A percentile compares a stretch with the other conserved stretches of the same genome.
phyloP scores from a whole-genome alignment of 768 basidiomycete genomes.

The Daedaleopsis sinensis region DNA sequence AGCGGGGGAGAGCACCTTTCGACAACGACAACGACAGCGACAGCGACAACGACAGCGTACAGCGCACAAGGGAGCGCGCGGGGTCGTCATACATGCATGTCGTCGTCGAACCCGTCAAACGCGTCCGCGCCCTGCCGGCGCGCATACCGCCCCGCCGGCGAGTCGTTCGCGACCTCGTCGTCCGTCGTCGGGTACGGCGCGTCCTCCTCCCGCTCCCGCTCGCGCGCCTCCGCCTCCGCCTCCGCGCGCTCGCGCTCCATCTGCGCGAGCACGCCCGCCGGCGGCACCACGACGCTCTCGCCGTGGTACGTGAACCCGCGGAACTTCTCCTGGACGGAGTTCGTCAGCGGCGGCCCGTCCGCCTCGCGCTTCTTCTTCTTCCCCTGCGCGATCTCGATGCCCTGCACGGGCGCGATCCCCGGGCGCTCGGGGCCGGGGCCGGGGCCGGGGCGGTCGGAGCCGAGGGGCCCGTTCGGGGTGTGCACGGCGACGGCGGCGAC shows the following conservation, averaged over 20 bases:
- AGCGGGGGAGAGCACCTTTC: not conserved
- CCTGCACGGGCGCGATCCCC: conserved; percentile 23
- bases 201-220: conserved; percentile 34
- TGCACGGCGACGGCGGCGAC: conserved; percentile 42
- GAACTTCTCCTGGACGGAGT: conserved; percentile 95
- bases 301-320: conserved; percentile 90
- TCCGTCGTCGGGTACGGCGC: conserved; percentile 56
- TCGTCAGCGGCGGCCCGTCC: conserved; percentile 69
- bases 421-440: conserved; percentile 50
- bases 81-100: conserved; percentile 34
- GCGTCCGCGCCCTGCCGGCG: conserved; percentile 43
- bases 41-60: not conserved
- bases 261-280: conserved; percentile 43
- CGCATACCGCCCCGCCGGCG: conserved; percentile 73
- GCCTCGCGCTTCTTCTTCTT: conserved; percentile 40
- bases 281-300: conserved; percentile 59
- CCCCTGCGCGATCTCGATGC: conserved; percentile 57
- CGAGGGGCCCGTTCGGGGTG: conserved; percentile 78
- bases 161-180: conserved; percentile 75
- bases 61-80: not conserved
- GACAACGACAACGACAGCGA: not conserved
- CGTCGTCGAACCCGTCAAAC: conserved; percentile 36
- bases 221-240: too few relatives aligned
- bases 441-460: conserved; percentile 38
- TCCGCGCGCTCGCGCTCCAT: conserved; percentile 39